Evolutionary conservation across 2,329 filamentous ascomycete genomes (phyloP).

Genomic region (Alternaria gaisen): DNA sequence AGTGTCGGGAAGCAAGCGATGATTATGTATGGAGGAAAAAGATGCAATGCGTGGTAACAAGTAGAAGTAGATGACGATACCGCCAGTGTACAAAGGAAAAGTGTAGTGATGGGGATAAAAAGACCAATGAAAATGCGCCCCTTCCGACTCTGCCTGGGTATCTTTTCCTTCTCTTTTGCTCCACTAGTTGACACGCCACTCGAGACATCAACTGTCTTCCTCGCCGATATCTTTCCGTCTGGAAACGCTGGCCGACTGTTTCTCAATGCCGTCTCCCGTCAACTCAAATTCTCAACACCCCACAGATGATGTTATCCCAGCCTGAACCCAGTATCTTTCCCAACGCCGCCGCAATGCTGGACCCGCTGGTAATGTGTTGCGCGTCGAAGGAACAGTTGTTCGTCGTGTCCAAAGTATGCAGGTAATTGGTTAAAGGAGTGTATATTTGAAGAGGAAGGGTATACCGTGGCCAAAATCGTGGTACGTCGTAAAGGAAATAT

Average conservation of each 20-base stretch:
- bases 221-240: background rate
- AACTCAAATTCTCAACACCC: slow-evolving; percentile 21
- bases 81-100: slow-evolving; percentile 16
- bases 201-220: slow-evolving; percentile 10
- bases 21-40: slow-evolving; percentile 6
- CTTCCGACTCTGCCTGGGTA: slow-evolving; percentile 17
- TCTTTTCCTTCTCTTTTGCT: slow-evolving; percentile 17
- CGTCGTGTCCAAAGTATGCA: slow-evolving; percentile 19
- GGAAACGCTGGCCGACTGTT: slow-evolving; percentile 18
- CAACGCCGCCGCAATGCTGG: slow-evolving; percentile 34
- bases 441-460: slow-evolving; percentile 33
- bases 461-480: slow-evolving; percentile 39
- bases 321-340: slow-evolving; percentile 23
- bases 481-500: slow-evolving; percentile 39
- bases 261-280: slow-evolving; percentile 17
- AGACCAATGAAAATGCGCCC: slow-evolving; percentile 14
- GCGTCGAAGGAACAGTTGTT: slow-evolving; percentile 8
- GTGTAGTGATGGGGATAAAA: slow-evolving; percentile 2
- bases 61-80: slow-evolving; percentile 1
- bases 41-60: slow-evolving; percentile 6
- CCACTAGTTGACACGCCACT: slow-evolving; percentile 8
- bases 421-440: slow-evolving; percentile 22
- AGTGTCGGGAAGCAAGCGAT: slow-evolving; percentile 6
- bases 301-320: slow-evolving; percentile 26
- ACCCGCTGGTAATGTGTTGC: slow-evolving; percentile 16